A percentile compares a stretch with the other conserved stretches of the same genome.
Conservation (phyloP, 805 yeast genomes). For the Ogataea zsoltii region DNA sequence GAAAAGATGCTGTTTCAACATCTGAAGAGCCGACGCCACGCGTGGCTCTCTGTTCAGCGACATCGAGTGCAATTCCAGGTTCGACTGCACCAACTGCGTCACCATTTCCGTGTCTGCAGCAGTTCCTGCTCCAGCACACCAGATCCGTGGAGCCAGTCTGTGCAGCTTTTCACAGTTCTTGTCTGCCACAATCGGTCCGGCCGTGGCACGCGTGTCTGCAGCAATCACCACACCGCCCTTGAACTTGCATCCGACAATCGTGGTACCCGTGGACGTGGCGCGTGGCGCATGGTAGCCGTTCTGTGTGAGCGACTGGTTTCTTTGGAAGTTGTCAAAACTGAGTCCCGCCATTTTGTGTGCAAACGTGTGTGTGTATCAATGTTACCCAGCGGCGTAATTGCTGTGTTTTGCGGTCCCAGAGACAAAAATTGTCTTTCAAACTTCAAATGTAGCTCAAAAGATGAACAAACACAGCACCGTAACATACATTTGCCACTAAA, state of each 20-base stretch:
- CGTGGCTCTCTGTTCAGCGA: slow-evolving; percentile 85
- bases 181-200: slow-evolving; percentile 96
- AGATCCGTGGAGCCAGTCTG: slow-evolving; percentile 82
- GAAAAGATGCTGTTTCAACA: slow-evolving; percentile 93
- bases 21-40: slow-evolving; percentile 88
- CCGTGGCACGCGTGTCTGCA: slow-evolving; percentile 98
- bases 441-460: no score
- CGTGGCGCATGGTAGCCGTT: slow-evolving; percentile 73
- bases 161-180: slow-evolving; percentile 96
- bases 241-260: slow-evolving; percentile 94
- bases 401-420: background rate
- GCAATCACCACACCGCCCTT: slow-evolving; percentile 96
- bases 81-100: slow-evolving; percentile 87
- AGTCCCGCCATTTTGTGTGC: slow-evolving; percentile 72
- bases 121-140: slow-evolving; percentile 99
- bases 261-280: slow-evolving; percentile 98
- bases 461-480: no score
- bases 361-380: background rate
- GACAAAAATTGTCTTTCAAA: no score
- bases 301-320: slow-evolving; percentile 74
- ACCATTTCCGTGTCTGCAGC: slow-evolving; percentile 99
- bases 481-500: slow-evolving; percentile 1
- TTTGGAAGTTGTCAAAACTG: slow-evolving; percentile 88
- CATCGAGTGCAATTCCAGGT: slow-evolving; percentile 85
- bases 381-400: background rate